A percentile compares a stretch with the other conserved stretches of the same genome.
Evolutionary conservation across 106 monocot genomes (phyloP).

Genomic region (Apostasia ramifera): DNA sequence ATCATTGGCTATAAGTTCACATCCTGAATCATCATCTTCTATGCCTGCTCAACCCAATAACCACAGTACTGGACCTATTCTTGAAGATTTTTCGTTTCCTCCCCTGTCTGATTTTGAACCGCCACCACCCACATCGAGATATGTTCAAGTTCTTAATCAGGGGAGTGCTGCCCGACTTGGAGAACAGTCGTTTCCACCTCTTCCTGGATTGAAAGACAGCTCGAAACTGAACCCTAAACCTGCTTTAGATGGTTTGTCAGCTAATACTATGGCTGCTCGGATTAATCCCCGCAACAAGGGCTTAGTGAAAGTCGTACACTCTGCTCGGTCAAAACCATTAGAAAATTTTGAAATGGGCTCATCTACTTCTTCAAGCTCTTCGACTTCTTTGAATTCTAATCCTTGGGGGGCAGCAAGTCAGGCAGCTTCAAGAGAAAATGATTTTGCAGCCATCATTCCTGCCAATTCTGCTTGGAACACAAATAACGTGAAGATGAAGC

Average conservation of each 20-base stretch:
- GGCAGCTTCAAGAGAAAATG: constrained; percentile 17
- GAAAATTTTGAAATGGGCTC: constrained; percentile 8
- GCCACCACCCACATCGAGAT: constrained; percentile 44
- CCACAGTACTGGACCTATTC: constrained; percentile 23
- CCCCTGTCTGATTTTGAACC: constrained; percentile 53
- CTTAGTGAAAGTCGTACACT: constrained; percentile 15
- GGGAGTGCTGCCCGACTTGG: constrained; percentile 23
- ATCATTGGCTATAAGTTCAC: constrained; percentile 21
- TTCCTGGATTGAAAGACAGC: constrained; percentile 46
- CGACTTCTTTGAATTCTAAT: constrained; percentile 15
- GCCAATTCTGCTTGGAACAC: constrained; percentile 22
- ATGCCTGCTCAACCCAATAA: constrained; percentile 3
- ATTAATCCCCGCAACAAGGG: constrained; percentile 28
- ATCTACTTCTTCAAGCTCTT: constrained; percentile 19
- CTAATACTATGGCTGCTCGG: constrained; percentile 36
- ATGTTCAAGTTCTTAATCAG: constrained; percentile 56
- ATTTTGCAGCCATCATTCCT: constrained; percentile 19
- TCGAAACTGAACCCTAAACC: constrained; percentile 20
- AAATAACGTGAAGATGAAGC: constrained; percentile 25
- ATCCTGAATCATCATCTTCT: constrained; percentile 15
- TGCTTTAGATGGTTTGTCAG: constrained; percentile 17
- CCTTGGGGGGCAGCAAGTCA: constrained; percentile 13
- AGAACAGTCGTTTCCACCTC: constrained; percentile 81
- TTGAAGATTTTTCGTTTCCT: constrained; percentile 77
- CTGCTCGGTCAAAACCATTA: constrained; percentile 17